phyloP scores from a whole-genome alignment of 371 early-diverging fungal genomes.

The Mortierella sp. region DNA sequence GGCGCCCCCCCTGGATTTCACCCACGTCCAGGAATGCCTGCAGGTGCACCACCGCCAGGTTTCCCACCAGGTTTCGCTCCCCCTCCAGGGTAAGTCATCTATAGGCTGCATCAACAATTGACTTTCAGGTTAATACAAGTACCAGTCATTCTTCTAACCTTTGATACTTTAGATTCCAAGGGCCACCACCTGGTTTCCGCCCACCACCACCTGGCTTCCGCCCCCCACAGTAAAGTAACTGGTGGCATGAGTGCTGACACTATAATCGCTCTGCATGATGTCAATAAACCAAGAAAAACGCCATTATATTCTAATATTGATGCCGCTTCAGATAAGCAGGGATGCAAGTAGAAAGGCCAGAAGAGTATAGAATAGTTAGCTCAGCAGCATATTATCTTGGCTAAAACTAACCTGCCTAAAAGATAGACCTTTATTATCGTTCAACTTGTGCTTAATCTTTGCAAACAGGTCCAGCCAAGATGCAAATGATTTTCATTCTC shows the following conservation, averaged over 20 bases:
- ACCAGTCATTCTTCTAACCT: neutral
- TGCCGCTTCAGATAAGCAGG: neutral
- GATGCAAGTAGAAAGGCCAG: neutral
- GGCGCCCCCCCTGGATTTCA: constrained; percentile 44
- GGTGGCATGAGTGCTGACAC: neutral
- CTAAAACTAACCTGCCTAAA: neutral
- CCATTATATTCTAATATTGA: neutral
- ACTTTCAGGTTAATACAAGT: neutral
- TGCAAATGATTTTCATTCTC: constrained; percentile 18
- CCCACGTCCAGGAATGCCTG: constrained; percentile 38
- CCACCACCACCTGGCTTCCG: constrained; percentile 69
- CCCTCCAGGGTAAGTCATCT: constrained; percentile 45
- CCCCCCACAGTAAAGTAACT: constrained; percentile 36
- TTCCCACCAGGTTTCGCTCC: constrained; percentile 56
- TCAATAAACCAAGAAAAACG: neutral
- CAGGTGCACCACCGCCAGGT: constrained; percentile 62
- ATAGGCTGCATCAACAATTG: constrained; percentile 19
- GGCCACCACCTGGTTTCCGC: constrained; percentile 65
- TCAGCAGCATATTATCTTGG: neutral
- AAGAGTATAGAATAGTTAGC: neutral
- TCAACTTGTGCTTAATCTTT: neutral
- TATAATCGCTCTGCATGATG: neutral
- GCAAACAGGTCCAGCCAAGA: constrained; percentile 34
- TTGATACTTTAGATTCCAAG: constrained; percentile 43
- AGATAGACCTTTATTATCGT: neutral